Evolutionary conservation across 2,329 filamentous ascomycete species (phyloP), one percentile per base, ranked within the genome.

Genomic region (Trichoderma aggressivum): DNA sequence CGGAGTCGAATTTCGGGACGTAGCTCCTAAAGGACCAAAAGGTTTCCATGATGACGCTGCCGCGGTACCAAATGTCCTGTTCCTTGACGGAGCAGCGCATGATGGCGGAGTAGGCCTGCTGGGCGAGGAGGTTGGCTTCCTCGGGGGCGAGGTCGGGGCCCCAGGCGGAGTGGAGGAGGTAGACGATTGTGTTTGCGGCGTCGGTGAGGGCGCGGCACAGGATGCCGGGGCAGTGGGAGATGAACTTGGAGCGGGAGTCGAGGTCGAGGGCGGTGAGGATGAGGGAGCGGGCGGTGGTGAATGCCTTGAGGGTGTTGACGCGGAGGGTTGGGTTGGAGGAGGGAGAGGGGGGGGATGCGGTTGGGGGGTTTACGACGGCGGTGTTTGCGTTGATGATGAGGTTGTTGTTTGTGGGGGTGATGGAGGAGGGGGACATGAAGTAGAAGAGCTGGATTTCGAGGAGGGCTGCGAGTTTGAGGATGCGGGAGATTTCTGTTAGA

Each of bases 381-480:
- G 68, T 32, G 30, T 11, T 56, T 21, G 62, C 10, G 53, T 53
- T 68, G 56, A 10, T 34, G 66, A 14, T 63, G 56, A 53, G 30
- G 36, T 32, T 53, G 66, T 55, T 63, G 50, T 64, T 58, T 26
- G 36, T 34, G 32, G 53, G 21, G 61, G 36, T 68, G 55, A 68
- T 60, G 65, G 56, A n/a, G 14, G 39, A 63, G 34, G 67, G 80
- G 84, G 84, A 18, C 67, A 83, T 80, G 74, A 88, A 84, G 78
- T 87, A 87, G 77, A 84, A 87, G 1, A 80, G 78, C 73, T 88
- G 86, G 10, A 88, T 82, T 70, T 88, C 86, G n/a, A 87, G 81
- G 26, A 84, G 81, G 1, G 85, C 83, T 0, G 85, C 80, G 4
- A 87, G 77, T 10, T 86, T 78, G 62, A 85, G 84, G 74, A 87